phyloP scores from a whole-genome alignment of 2,329 filamentous ascomycete species.

The Beauveria australis region DNA sequence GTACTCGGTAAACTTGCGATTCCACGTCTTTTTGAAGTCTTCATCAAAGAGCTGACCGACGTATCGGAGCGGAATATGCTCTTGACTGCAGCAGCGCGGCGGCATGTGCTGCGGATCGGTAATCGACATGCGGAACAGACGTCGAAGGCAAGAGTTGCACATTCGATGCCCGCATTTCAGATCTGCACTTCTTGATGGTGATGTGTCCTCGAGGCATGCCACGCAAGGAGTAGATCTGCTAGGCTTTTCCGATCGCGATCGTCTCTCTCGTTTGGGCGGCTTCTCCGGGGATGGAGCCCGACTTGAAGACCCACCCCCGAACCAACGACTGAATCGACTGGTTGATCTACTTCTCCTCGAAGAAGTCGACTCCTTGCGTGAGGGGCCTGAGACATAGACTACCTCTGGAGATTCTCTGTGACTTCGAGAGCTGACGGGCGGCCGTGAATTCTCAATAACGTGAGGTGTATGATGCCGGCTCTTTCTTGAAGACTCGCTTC shows the following conservation, averaged over 20 bases:
- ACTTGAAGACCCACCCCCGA: conserved; percentile 19
- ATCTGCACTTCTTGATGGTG: conserved; percentile 55
- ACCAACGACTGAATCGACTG: conserved; percentile 21
- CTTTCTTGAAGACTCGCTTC: conserved; percentile 23
- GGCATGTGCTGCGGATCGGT: conserved; percentile 77
- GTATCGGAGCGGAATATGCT: conserved; percentile 66
- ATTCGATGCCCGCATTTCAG: conserved; percentile 74
- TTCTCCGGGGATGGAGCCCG: conserved; percentile 20
- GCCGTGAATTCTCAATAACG: conserved; percentile 26
- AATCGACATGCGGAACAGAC: conserved; percentile 66
- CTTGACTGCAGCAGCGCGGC: conserved; percentile 67
- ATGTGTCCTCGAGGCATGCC: conserved; percentile 62
- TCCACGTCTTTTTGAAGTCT: conserved; percentile 72
- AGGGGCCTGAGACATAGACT: neutral
- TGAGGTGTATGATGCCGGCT: conserved; percentile 19
- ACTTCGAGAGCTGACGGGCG: conserved; percentile 24
- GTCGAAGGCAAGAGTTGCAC: conserved; percentile 69
- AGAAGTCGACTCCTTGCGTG: conserved; percentile 7
- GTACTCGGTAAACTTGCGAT: conserved; percentile 70
- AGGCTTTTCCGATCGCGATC: conserved; percentile 8
- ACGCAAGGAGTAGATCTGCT: conserved; percentile 54
- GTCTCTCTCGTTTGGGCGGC: conserved; percentile 8
- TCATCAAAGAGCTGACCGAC: conserved; percentile 68
- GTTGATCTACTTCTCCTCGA: conserved; percentile 15
- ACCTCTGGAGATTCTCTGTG: neutral